Percentiles rank a stretch among this genome's conserved stretches.
These are phyloP conservation scores for Trichoderma erinaceum DNA, from an alignment of 495 filamentous ascomycete genomes.

Conservation along the genomic window DNA sequence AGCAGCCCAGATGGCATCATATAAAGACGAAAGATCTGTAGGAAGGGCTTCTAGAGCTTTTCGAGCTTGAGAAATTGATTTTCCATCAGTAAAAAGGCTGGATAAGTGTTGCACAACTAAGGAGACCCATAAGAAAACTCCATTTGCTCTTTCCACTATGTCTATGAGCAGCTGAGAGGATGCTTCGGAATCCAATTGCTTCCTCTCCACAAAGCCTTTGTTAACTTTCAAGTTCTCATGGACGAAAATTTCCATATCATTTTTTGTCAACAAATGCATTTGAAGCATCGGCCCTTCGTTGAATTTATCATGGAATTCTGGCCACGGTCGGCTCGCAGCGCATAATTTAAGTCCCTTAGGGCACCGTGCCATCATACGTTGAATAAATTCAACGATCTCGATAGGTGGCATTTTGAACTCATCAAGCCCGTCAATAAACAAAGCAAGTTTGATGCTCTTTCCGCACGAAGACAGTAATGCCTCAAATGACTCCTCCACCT, in stretches of 20 bases:
- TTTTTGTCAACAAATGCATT: slow-evolving; percentile 17
- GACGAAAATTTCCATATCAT: slow-evolving; percentile 13
- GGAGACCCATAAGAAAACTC: slow-evolving; percentile 19
- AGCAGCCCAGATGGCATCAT: slow-evolving; percentile 20
- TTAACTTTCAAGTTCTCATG: background rate
- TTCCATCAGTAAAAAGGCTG: background rate
- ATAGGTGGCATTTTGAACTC: slow-evolving; percentile 18
- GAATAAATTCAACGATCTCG: slow-evolving; percentile 14
- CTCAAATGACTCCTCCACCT: slow-evolving; percentile 18
- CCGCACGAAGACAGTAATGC: slow-evolving; percentile 6
- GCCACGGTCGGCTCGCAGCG: slow-evolving; percentile 21
- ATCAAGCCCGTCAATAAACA: slow-evolving; percentile 21
- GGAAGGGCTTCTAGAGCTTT: slow-evolving; percentile 10
- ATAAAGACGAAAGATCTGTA: slow-evolving; percentile 14
- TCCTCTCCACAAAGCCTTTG: background rate
- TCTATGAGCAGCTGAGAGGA: slow-evolving; percentile 9
- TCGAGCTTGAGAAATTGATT: slow-evolving; percentile 1
- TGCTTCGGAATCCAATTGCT: background rate
- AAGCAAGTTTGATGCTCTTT: slow-evolving; percentile 3
- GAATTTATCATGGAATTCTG: slow-evolving; percentile 21
- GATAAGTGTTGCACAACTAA: slow-evolving; percentile 9
- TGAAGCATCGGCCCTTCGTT: slow-evolving; percentile 16
- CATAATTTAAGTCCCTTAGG: slow-evolving; percentile 18
- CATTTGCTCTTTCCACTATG: slow-evolving; percentile 16
- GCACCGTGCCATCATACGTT: background rate